These are phyloP conservation scores for Neonectria faginata DNA, from an alignment of 2,329 filamentous ascomycete genomes.

Conservation along the genomic window DNA sequence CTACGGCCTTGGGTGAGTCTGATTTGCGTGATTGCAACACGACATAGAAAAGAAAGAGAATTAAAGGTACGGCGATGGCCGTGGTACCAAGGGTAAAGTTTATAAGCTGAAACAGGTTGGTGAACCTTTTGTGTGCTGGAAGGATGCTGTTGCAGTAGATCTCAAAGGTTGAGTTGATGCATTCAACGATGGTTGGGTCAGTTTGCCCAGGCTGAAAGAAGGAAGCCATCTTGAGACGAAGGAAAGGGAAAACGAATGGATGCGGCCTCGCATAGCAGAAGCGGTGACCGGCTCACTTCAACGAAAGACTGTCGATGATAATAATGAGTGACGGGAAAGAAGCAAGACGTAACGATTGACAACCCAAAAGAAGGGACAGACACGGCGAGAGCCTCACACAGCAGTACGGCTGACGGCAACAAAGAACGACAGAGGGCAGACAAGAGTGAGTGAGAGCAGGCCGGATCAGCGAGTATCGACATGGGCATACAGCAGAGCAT, in stretches of 20 bases:
- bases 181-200: slow-evolving; percentile 17
- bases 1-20: neutral
- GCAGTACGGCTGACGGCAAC: neutral
- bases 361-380: slow-evolving; percentile 10
- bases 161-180: slow-evolving; percentile 9
- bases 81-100: slow-evolving; percentile 16
- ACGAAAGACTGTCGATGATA: neutral
- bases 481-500: neutral
- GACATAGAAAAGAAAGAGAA: slow-evolving; percentile 18
- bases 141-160: slow-evolving; percentile 28
- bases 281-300: slow-evolving; percentile 9
- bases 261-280: slow-evolving; percentile 15
- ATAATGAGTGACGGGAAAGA: slow-evolving; percentile 1
- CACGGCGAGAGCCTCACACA: neutral
- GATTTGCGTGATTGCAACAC: neutral
- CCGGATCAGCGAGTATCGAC: neutral
- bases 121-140: slow-evolving; percentile 6
- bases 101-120: slow-evolving; percentile 14
- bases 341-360: neutral
- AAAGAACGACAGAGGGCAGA: slow-evolving; percentile 3
- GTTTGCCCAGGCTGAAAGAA: slow-evolving; percentile 25
- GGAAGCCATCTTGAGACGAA: slow-evolving; percentile 22
- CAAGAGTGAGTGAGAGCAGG: neutral
- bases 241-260: slow-evolving; percentile 6
- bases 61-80: slow-evolving; percentile 16